phyloP scores from a whole-genome alignment of 208 protist genomes.

The Trypanosoma cruzi region DNA sequence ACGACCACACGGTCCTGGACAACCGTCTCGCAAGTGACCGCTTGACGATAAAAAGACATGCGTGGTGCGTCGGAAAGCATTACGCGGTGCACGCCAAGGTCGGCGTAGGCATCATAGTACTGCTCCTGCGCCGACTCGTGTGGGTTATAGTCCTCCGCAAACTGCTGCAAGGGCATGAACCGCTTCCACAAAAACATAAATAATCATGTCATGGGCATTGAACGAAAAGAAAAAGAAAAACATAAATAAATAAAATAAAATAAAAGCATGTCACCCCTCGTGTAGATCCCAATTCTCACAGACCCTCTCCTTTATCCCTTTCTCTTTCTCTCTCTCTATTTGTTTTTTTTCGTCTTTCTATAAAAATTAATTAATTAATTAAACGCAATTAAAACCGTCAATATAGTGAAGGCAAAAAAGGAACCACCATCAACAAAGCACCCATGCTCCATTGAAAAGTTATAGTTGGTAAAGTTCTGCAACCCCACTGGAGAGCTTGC shows the following conservation, averaged over 20 bases:
- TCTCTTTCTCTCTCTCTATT: no score
- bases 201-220: not conserved
- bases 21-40: conserved; percentile 66
- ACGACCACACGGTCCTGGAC: conserved; percentile 88
- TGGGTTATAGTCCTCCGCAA: conserved; percentile 61
- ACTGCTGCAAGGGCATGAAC: conserved; percentile 26
- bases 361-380: not conserved
- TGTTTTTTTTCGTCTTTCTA: no score
- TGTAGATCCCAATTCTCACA: no score
- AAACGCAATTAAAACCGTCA: not conserved
- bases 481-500: conserved; percentile 71
- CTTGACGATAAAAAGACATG: conserved; percentile 93
- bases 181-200: not conserved
- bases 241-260: not conserved
- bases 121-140: conserved; percentile 56
- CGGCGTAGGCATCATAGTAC: conserved; percentile 84
- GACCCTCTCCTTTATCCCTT: no score
- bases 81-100: conserved; percentile 81
- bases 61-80: conserved; percentile 97
- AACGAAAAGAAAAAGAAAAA: conserved; percentile 15
- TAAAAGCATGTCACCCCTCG: no score
- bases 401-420: no score
- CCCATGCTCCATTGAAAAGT: conserved; percentile 6
- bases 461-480: conserved; percentile 85
- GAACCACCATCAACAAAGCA: not conserved